Percentiles rank a stretch among this genome's conserved stretches.
Conservation (phyloP, 208 protist genomes). For the Crithidia acanthocephali region DNA sequence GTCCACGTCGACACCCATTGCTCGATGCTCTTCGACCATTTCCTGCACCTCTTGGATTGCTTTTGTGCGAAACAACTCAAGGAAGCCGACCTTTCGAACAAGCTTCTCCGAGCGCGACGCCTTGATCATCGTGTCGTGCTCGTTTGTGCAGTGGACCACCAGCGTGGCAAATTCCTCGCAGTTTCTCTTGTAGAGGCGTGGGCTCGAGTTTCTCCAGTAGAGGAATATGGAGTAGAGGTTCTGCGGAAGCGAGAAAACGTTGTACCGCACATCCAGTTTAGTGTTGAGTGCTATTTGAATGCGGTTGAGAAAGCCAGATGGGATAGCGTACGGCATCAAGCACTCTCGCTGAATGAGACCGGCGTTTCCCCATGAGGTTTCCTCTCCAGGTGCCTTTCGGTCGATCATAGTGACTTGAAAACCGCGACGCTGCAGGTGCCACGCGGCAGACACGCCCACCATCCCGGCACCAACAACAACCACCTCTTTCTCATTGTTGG, state of each 20-base stretch:
- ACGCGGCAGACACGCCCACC: constrained; percentile 28
- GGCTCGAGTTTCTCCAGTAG: constrained; percentile 20
- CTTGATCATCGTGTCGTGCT: constrained; percentile 25
- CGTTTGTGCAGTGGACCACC: constrained; percentile 18
- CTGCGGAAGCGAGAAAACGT: constrained; percentile 12
- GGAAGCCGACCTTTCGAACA: constrained; percentile 20
- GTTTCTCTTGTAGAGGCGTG: constrained; percentile 17
- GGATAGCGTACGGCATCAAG: constrained; percentile 18
- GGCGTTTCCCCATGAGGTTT: constrained; percentile 36
- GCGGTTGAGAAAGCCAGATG: constrained; percentile 21
- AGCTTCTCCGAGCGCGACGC: constrained; percentile 24
- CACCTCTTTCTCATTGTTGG: constrained; percentile 10
- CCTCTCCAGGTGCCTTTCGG: constrained; percentile 18
- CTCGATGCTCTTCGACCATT: constrained; percentile 2
- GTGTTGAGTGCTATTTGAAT: constrained; percentile 23
- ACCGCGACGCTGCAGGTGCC: constrained; percentile 27
- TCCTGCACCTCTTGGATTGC: not conserved
- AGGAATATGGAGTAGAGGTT: constrained; percentile 26
- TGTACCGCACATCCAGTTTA: constrained; percentile 27
- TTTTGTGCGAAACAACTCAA: constrained; percentile 31
- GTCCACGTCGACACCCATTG: constrained; percentile 6
- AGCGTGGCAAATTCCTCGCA: constrained; percentile 24
- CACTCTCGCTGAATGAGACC: constrained; percentile 30
- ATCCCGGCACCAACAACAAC: constrained; percentile 33
- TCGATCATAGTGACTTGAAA: constrained; percentile 31